These are phyloP conservation scores for Kurtzmaniella fragi DNA, from an alignment of 805 yeast genomes.

Conservation along the genomic window DNA sequence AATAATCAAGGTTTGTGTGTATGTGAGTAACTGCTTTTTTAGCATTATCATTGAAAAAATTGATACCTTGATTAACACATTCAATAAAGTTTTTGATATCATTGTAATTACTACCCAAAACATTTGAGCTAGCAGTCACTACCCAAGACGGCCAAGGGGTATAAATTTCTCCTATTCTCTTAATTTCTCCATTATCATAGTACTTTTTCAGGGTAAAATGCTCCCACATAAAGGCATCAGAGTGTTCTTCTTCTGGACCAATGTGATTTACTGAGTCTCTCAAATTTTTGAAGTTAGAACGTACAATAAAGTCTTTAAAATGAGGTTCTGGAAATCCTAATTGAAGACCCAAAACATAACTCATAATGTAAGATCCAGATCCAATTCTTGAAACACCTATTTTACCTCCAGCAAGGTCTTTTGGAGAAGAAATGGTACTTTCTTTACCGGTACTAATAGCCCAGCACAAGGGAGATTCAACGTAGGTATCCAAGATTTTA, in stretches of 20 bases:
- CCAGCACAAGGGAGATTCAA: constrained; percentile 85
- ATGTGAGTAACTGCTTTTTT: constrained; percentile 68
- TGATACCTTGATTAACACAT: constrained; percentile 63
- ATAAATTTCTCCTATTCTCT: constrained; percentile 78
- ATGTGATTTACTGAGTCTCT: constrained; percentile 71
- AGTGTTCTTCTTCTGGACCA: constrained; percentile 30
- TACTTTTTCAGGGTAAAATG: constrained; percentile 83
- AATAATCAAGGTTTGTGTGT: constrained; percentile 64
- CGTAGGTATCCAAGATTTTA: constrained; percentile 76
- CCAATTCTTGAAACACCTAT: constrained; percentile 88
- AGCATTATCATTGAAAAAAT: constrained; percentile 52
- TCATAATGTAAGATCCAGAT: constrained; percentile 88
- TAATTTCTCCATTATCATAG: constrained; percentile 76
- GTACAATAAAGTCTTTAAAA: constrained; percentile 48
- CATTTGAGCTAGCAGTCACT: constrained; percentile 47
- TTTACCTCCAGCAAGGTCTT: constrained; percentile 52
- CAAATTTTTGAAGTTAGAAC: constrained; percentile 67
- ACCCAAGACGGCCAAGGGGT: constrained; percentile 99
- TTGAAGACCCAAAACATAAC: constrained; percentile 72
- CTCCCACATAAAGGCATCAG: constrained; percentile 96
- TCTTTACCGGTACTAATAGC: constrained; percentile 73
- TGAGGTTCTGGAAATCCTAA: constrained; percentile 49
- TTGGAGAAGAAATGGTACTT: constrained; percentile 44
- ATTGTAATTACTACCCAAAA: constrained; percentile 22
- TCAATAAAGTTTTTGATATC: constrained; percentile 36